Percentiles rank a stretch among this genome's conserved stretches.
phyloP scores from a whole-genome alignment of 2,329 filamentous ascomycete species.

The Fusarium dlaminii region DNA sequence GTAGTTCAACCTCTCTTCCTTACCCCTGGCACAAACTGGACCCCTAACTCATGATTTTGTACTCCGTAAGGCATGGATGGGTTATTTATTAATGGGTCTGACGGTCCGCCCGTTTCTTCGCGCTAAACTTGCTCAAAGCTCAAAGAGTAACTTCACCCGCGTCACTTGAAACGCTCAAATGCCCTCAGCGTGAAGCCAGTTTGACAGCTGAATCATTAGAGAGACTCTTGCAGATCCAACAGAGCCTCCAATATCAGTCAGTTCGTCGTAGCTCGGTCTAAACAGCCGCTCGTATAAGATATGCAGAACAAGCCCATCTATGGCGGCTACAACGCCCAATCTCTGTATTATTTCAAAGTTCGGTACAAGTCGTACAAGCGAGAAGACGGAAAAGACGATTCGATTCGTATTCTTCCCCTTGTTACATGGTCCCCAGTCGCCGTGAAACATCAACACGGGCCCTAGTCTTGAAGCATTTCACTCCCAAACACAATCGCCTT shows the following conservation, averaged over 20 bases:
- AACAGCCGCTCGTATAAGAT: background rate
- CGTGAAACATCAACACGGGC: conserved; percentile 38
- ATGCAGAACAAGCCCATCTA: conserved; percentile 2
- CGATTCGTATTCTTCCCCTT: conserved; percentile 20
- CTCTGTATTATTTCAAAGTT: background rate
- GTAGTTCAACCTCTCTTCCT: background rate
- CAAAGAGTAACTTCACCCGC: conserved; percentile 24
- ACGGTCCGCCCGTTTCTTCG: conserved; percentile 24
- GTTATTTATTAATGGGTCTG: conserved; percentile 22
- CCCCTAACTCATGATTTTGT: conserved; percentile 21
- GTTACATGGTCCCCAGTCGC: conserved; percentile 26
- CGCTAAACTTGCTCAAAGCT: conserved; percentile 33
- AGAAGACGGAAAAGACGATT: conserved; percentile 1
- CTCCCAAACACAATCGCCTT: conserved; percentile 31
- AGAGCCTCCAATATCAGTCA: background rate
- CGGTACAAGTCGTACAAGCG: background rate
- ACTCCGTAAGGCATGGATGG: background rate
- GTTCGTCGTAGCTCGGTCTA: background rate
- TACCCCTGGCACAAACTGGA: conserved; percentile 26
- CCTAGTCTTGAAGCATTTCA: conserved; percentile 17
- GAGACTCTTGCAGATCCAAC: background rate
- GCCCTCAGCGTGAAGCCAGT: background rate
- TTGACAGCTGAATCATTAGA: background rate
- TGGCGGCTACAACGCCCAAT: conserved; percentile 6
- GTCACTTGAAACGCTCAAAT: conserved; percentile 30